Evolutionary conservation across 2,329 filamentous ascomycete genomes (phyloP).

Genomic region (Penicillium sclerotiorum): DNA sequence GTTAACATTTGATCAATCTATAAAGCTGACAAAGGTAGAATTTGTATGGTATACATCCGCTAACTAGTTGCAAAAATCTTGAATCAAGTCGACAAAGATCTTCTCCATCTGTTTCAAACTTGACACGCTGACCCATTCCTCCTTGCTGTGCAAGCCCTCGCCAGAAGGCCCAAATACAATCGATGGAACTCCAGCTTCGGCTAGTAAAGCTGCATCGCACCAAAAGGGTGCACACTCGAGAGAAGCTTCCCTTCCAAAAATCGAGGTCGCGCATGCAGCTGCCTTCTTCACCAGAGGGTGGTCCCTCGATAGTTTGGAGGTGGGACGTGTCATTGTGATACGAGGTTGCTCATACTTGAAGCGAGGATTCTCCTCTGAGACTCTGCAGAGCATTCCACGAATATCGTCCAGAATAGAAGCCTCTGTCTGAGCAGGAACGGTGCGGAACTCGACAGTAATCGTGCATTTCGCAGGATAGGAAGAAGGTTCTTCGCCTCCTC

Average conservation of each 20-base stretch:
- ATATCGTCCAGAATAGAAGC: constrained; percentile 44
- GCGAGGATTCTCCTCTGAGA: constrained; percentile 35
- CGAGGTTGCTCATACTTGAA: constrained; percentile 46
- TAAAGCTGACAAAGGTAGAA: neutral
- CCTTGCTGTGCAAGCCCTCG: constrained; percentile 53
- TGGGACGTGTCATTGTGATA: constrained; percentile 47
- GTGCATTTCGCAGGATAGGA: constrained; percentile 56
- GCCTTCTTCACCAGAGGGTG: constrained; percentile 47
- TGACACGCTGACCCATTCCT: constrained; percentile 54
- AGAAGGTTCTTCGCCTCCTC: constrained; percentile 55
- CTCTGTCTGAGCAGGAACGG: constrained; percentile 48
- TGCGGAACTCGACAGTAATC: constrained; percentile 54
- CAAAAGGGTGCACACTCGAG: constrained; percentile 46
- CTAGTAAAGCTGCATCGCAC: constrained; percentile 56
- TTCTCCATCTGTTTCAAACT: constrained; percentile 43
- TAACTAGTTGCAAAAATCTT: constrained; percentile 4
- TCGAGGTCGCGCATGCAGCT: constrained; percentile 26
- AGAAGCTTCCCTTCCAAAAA: constrained; percentile 29
- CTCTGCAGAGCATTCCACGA: constrained; percentile 35
- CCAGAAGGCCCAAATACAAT: constrained; percentile 54
- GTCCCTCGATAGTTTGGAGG: constrained; percentile 44
- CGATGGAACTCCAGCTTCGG: constrained; percentile 48
- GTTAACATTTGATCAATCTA: neutral
- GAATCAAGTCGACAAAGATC: constrained; percentile 18
- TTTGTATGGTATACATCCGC: neutral